A percentile compares a stretch with the other conserved stretches of the same genome.
Evolutionary conservation across 2,329 filamentous ascomycete genomes (phyloP).

Genomic region (Neofusicoccum sp.): DNA sequence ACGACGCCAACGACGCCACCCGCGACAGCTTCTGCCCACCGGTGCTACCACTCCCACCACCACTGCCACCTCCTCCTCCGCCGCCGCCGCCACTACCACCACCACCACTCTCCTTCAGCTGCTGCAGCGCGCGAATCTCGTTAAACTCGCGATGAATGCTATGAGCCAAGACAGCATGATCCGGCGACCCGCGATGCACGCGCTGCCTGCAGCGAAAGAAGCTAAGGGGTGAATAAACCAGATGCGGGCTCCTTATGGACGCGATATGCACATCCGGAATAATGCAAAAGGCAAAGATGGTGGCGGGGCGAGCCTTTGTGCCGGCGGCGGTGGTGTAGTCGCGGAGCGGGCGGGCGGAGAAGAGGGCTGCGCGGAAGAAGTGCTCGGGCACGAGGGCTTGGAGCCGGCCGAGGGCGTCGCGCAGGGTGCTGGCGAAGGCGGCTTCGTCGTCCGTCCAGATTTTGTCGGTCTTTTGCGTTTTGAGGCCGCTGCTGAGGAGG

Average conservation of each 20-base stretch:
- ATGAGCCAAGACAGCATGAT: slow-evolving; percentile 48
- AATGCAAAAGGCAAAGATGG: slow-evolving; percentile 43
- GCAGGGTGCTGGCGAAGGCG: slow-evolving; percentile 40
- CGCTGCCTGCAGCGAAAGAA: slow-evolving; percentile 50
- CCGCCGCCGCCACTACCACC: not conserved
- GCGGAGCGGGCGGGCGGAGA: slow-evolving; percentile 46
- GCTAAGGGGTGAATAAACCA: slow-evolving; percentile 44
- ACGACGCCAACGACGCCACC: not conserved
- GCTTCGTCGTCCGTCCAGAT: slow-evolving; percentile 33
- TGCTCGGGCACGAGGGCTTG: slow-evolving; percentile 40
- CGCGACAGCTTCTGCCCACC: slow-evolving; percentile 17
- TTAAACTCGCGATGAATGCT: slow-evolving; percentile 52
- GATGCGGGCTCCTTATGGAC: slow-evolving; percentile 30
- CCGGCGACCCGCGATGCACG: slow-evolving; percentile 47
- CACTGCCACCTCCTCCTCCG: not conserved
- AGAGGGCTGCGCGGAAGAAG: slow-evolving; percentile 46
- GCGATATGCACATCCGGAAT: slow-evolving; percentile 46
- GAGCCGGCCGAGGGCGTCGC: slow-evolving; percentile 33
- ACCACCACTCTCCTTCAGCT: not conserved
- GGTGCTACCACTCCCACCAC: slow-evolving; percentile 2
- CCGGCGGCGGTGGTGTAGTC: slow-evolving; percentile 24
- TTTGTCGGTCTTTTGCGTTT: slow-evolving; percentile 16
- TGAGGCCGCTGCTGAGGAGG: slow-evolving; percentile 8
- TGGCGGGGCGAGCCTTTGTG: not conserved
- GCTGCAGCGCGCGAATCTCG: slow-evolving; percentile 24